Base-by-base conservation (phyloP, 2,329 filamentous ascomycete species). In the Ascochyta viciae-villosae region DNA sequence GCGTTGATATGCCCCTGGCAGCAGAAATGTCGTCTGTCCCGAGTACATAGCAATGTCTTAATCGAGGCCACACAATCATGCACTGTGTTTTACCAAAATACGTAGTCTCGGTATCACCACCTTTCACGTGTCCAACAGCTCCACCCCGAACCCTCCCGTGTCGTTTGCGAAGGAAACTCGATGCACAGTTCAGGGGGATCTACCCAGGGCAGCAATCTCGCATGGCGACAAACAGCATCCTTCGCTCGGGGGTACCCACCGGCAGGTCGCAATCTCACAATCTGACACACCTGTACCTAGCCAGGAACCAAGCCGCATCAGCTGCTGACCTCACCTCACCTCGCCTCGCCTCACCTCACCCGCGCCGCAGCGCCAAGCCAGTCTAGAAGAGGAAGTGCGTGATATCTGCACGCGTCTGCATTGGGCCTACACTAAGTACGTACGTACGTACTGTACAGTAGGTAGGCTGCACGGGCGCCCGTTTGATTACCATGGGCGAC, bases 371-470 rank as follows among this genome's bases (percentile, higher is more conserved):
- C 46, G 59, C 62, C 53, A 64, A 64, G 60, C 33, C 34, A 58
- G 54, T 58, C 60, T 63, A 62, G 62, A 65, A 50, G 50, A 50
- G 58, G 56, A 56, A 57, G 58, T 49, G 42, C 45, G 47, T 51
- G 45, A 55, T 50, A 42, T 31, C 10, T 34, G 47, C 38, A 42
- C n/a, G 13, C n/a, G 27, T 23, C 46, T 49, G 46, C 46, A 41
- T 49, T 41, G 46, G 38, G 46, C 37, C 10, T 13, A 31, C 29
- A 29, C 27, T 1, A 4, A 10, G 12, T 10, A 10, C 27, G 26
- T 27, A 27, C 26, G 7, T 27, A 27, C 26, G 7, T 27, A 27
- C 7, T 27, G 9, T 9, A 7, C 6, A 24, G 40, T 41, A 29
- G 10, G 27, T 43, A 50, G 22, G 13, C 22, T 15, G 38, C 38